Evolutionary conservation across 371 early-diverging fungal genomes (phyloP).

Genomic region (Mucor velutinosus): DNA sequence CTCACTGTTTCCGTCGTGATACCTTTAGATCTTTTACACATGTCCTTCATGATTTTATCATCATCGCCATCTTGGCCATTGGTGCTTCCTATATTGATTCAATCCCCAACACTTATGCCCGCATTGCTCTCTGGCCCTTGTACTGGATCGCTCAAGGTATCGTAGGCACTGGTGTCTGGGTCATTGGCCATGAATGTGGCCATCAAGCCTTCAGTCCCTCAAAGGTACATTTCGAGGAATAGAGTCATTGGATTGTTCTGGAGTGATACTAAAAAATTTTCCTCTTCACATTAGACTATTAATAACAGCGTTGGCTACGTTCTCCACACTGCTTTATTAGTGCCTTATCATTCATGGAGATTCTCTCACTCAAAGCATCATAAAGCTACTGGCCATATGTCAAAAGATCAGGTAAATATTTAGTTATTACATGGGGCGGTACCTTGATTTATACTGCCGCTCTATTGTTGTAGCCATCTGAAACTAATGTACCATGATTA

Average conservation of each 20-base stretch:
- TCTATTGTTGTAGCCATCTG: background rate
- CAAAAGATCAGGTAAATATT: constrained; percentile 69
- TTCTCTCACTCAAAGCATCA: constrained; percentile 83
- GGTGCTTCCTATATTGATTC: constrained; percentile 72
- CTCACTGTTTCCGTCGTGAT: constrained; percentile 84
- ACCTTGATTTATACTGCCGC: constrained; percentile 2
- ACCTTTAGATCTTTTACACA: constrained; percentile 71
- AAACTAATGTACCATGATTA: background rate
- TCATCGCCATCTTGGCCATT: constrained; percentile 61
- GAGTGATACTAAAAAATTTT: background rate
- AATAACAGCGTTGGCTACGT: constrained; percentile 84
- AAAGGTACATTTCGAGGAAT: constrained; percentile 31
- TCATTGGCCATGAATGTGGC: constrained; percentile 88
- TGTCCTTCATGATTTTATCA: constrained; percentile 68
- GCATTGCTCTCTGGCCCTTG: constrained; percentile 66
- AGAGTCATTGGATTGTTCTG: background rate
- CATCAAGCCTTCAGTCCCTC: constrained; percentile 84
- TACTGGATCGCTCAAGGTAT: constrained; percentile 85
- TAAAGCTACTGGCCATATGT: constrained; percentile 80
- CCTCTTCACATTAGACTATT: constrained; percentile 34
- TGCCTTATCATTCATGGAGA: constrained; percentile 84
- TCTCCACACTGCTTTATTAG: constrained; percentile 81
- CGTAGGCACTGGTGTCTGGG: constrained; percentile 87
- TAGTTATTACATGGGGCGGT: background rate
- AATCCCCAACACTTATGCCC: constrained; percentile 45